Percentiles rank a stretch among this genome's conserved stretches.
Evolutionary conservation across 2,329 filamentous ascomycete genomes (phyloP).

Genomic region (Xylaria polymorpha): DNA sequence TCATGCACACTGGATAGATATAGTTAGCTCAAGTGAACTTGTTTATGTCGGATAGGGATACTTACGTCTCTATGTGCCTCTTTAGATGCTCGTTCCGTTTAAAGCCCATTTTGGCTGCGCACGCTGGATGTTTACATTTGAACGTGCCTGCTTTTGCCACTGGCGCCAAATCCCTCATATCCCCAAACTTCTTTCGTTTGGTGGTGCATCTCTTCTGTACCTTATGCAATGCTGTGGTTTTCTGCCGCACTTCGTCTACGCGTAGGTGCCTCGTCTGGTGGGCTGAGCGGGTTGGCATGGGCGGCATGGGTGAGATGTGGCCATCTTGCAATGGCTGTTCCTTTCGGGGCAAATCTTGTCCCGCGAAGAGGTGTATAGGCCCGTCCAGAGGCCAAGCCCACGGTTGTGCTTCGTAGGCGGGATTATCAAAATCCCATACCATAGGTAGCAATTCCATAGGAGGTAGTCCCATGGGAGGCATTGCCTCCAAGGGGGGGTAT

Average conservation of each 20-base stretch:
- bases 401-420: background rate
- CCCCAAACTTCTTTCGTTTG: conserved; percentile 14
- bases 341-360: background rate
- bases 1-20: conserved; percentile 43
- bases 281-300: conserved; percentile 38
- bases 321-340: no score
- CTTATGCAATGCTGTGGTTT: conserved; percentile 58
- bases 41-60: background rate
- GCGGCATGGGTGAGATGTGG: conserved; percentile 4
- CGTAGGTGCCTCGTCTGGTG: conserved; percentile 55
- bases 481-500: background rate
- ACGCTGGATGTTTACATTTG: conserved; percentile 39
- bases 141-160: background rate
- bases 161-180: no score
- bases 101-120: conserved; percentile 56
- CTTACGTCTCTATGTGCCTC: conserved; percentile 63
- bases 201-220: conserved; percentile 50
- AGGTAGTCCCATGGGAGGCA: background rate
- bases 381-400: background rate
- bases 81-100: conserved; percentile 67
- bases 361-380: background rate
- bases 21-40: conserved; percentile 46
- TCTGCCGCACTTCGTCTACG: conserved; percentile 58
- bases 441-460: background rate
- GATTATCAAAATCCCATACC: background rate